Evolutionary conservation across 2,329 filamentous ascomycete genomes (phyloP).

Genomic region (Cryphonectria parasitica): DNA sequence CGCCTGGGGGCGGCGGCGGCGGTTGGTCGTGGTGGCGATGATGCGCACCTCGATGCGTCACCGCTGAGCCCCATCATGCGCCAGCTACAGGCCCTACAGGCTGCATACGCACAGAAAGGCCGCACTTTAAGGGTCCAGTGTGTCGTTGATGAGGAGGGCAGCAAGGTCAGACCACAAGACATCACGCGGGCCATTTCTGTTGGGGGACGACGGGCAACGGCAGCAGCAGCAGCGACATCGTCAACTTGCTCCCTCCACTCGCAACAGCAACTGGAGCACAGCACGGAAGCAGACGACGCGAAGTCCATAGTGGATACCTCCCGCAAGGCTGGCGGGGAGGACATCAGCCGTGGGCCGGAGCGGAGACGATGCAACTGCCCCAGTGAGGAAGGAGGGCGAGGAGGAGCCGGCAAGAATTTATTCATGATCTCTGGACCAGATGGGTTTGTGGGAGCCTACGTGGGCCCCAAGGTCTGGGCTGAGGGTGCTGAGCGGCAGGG

Average conservation of each 20-base stretch:
- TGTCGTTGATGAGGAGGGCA: constrained; percentile 80
- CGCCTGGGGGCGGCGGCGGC: constrained; percentile 37
- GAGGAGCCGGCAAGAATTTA: constrained; percentile 58
- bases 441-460: constrained; percentile 81
- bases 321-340: constrained; percentile 26
- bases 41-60: constrained; percentile 29
- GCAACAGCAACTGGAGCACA: constrained; percentile 34
- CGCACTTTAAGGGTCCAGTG: constrained; percentile 67
- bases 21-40: constrained; percentile 17
- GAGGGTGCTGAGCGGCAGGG: constrained; percentile 77
- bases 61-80: constrained; percentile 57
- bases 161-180: constrained; percentile 60
- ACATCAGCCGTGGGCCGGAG: constrained; percentile 29
- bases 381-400: constrained; percentile 40
- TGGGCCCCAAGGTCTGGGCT: constrained; percentile 78
- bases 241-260: constrained; percentile 35
- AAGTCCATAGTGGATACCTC: constrained; percentile 4
- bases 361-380: constrained; percentile 35
- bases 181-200: constrained; percentile 45
- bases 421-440: constrained; percentile 90
- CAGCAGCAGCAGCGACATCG: constrained; percentile 35
- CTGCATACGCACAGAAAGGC: constrained; percentile 52
- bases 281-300: constrained; percentile 30
- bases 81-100: constrained; percentile 62
- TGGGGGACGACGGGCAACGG: background rate